Evolutionary conservation across 2,329 filamentous ascomycete species (phyloP), one percentile per base, ranked within the genome.

Genomic region (Colletotrichum lindemuthianum): DNA sequence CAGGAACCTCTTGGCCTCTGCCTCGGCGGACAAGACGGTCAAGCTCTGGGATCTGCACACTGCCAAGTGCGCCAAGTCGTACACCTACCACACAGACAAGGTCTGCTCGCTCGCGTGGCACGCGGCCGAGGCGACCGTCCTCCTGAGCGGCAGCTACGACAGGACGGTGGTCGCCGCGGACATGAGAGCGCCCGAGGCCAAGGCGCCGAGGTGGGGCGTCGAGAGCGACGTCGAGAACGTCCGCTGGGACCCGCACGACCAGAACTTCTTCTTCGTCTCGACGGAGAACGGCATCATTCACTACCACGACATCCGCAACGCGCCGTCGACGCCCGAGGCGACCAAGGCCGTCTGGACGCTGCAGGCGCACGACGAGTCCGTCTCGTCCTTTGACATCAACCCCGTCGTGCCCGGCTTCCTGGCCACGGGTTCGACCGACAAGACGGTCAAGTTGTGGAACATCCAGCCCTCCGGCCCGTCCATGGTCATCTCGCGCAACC

Each of bases 31-130:
- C 81, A 93, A 94, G 81, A 99, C 96, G 3, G 90, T 98, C 73
- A 99, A 99, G 83, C 86, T 99, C 16, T 99, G 96, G 96, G 96
- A 99, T 76, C 83, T 99, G 67, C 92, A 93, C 81, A 97, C 93
- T 3, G 87, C 92, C 66, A 93, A 90, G 77, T 97, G 93, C 78
- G 96, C 96, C 72, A 96, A 97, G 81, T 97, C 94, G 48, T 99
- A 99, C 84, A 86, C 88, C 13, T 92, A 97, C 79, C 96, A 99
- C 81, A 97, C 92, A 40, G 96, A 97, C 84, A 99, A 99, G 82
- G 94, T 98, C 69, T 99, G 94, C 85, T 93, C 95, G 24, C 82
- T 99, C 60, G 91, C 95, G 69, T 99, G 96, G 96, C 93, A 98
- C 81, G 86, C 92, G 0, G 86, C 85, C 47, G 92, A 97, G 77